Evolutionary conservation across 805 yeast species (phyloP).

Genomic region (Candida jianshihensis): DNA sequence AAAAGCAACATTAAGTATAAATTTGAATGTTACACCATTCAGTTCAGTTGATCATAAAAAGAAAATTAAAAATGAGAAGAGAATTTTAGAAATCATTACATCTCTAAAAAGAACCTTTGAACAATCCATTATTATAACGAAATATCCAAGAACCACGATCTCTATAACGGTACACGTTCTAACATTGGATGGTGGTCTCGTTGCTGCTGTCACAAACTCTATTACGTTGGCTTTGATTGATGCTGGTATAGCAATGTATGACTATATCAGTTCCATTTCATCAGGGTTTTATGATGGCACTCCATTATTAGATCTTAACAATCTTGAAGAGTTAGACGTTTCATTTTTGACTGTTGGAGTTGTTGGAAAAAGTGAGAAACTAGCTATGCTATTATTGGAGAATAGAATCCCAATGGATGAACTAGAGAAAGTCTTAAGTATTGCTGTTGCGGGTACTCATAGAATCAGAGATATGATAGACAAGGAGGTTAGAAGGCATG

Average conservation of each 20-base stretch:
- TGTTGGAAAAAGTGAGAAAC: constrained; percentile 73
- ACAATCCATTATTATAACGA: constrained; percentile 63
- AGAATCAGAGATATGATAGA: constrained; percentile 82
- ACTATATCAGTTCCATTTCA: constrained; percentile 73
- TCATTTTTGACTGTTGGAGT: constrained; percentile 77
- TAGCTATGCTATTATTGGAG: constrained; percentile 72
- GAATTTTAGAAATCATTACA: constrained; percentile 61
- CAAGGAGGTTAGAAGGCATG: constrained; percentile 69
- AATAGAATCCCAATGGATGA: constrained; percentile 80
- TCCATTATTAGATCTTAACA: constrained; percentile 77
- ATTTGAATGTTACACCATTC: constrained; percentile 72
- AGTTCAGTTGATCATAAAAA: constrained; percentile 71
- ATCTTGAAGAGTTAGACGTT: constrained; percentile 78
- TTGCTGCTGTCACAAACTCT: constrained; percentile 77
- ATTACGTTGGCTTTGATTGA: constrained; percentile 85
- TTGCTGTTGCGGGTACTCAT: constrained; percentile 85
- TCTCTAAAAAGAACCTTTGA: constrained; percentile 63
- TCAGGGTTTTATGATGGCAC: constrained; percentile 75
- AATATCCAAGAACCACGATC: constrained; percentile 82
- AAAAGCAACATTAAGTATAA: constrained; percentile 54
- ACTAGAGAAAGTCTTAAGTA: constrained; percentile 65
- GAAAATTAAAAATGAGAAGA: constrained; percentile 58
- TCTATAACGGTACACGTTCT: constrained; percentile 68
- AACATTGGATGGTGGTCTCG: constrained; percentile 84
- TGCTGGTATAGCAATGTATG: constrained; percentile 93